Evolutionary conservation across 345 rosid species (phyloP).

Genomic region (Melaleuca alternifolia): DNA sequence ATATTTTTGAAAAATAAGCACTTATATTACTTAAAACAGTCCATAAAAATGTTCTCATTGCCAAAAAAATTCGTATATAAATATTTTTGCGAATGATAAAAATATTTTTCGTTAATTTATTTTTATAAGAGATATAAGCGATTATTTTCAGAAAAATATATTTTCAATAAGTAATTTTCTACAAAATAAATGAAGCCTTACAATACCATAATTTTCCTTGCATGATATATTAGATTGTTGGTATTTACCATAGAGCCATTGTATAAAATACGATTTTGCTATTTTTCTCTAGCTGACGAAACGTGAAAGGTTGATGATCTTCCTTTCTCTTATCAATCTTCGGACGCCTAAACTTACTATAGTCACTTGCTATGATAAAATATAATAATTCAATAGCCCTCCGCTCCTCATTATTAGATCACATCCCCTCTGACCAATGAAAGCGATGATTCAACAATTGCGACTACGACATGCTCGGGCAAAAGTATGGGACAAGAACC

Average conservation of each 20-base stretch:
- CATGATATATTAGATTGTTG: not conserved
- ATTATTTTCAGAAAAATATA: too few species aligned
- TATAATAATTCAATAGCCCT: not conserved
- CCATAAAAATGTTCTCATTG: too few species aligned
- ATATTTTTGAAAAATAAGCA: too few species aligned
- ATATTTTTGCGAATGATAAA: too few species aligned
- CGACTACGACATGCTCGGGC: not conserved
- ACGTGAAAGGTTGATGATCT: not conserved
- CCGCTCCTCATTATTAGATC: not conserved
- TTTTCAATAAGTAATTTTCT: too few species aligned
- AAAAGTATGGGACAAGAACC: not conserved
- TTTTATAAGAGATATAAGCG: too few species aligned
- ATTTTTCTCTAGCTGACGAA: not conserved
- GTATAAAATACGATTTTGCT: not conserved
- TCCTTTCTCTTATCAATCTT: not conserved
- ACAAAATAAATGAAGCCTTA: too few species aligned
- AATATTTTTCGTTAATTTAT: too few species aligned
- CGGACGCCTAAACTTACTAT: not conserved
- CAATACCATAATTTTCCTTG: not conserved
- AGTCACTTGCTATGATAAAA: not conserved
- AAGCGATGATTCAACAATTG: not conserved
- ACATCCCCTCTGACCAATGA: not conserved
- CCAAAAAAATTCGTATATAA: too few species aligned
- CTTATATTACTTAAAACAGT: too few species aligned
- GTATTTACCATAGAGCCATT: too few species aligned